These are phyloP conservation scores for Chrysanthemum seticuspe DNA, from an alignment of 129 eudicot species.

Conservation along the genomic window DNA sequence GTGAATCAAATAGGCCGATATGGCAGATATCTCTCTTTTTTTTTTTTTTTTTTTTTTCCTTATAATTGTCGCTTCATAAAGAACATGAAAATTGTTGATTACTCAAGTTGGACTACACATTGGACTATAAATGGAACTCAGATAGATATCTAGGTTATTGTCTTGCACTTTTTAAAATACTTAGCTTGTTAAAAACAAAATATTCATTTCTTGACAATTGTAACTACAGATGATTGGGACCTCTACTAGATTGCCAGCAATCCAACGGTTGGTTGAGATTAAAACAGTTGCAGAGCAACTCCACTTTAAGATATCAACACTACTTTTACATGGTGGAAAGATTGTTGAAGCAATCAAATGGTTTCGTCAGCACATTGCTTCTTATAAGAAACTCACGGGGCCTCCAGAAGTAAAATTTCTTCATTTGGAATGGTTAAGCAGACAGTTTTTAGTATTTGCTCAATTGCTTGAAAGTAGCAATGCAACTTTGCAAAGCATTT, in stretches of 20 bases:
- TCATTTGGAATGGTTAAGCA: constrained; percentile 96
- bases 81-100: too few species aligned
- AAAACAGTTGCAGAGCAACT: constrained; percentile 83
- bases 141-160: not conserved
- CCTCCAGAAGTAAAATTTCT: constrained; percentile 65
- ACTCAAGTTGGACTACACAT: too few species aligned
- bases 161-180: constrained; percentile 6
- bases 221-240: constrained; percentile 77
- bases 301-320: constrained; percentile 81
- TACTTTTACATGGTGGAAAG: constrained; percentile 91
- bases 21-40: too few species aligned
- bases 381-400: constrained; percentile 69
- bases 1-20: too few species aligned
- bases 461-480: constrained; percentile 87
- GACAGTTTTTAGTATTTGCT: constrained; percentile 89
- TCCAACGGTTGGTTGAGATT: constrained; percentile 91
- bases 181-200: constrained; percentile 12
- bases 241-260: constrained; percentile 82
- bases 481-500: constrained; percentile 41
- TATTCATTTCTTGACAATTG: constrained; percentile 5
- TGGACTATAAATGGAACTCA: too few species aligned
- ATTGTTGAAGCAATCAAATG: constrained; percentile 76
- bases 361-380: constrained; percentile 77
- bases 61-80: too few species aligned
- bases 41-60: too few species aligned